Base-by-base conservation (phyloP, 495 filamentous ascomycete species). In the Alectoria sarmentosa region DNA sequence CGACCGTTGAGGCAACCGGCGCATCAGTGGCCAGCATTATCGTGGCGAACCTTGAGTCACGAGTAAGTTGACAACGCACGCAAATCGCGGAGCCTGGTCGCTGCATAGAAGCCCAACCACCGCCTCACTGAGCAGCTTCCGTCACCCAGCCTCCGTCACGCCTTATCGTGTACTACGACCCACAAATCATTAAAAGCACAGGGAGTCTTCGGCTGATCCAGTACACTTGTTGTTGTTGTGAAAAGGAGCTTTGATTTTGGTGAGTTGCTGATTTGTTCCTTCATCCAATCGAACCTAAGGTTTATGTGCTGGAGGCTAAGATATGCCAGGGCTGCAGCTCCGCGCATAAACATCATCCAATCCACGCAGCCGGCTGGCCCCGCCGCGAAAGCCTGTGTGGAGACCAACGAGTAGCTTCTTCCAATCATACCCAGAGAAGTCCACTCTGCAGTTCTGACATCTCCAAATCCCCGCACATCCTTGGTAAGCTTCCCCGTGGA, bases 41-140 rank as follows among this genome's bases (percentile, higher is more conserved):
- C 63, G 55, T 59, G 32, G 32, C 37, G 41, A 42, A 30, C 23
- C 26, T 36, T 21, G 36, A 58, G 63, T 65, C 55, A 65, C 63
- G 55, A 58, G 63, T 11, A 54, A 59, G 57, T 44, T 68, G 70
- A 72, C 70, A 72, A 55, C 70, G 69, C 70, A 72, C 63, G 60
- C 63, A 23, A 60, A 57, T 34, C 44, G 59, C 60, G 48, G 54
- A 63, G 61, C 60, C 37, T 65, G 44, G 58, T 39, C 61, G 63
- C 70, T 72, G 70, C 70, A 72, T 62, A 63, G 66, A 68, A 64
- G 66, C 70, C 70, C 62, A 68, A 72, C 68, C 57, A 67, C 63
- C 61, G 67, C 67, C 62, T 58, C 63, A 65, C 63, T 49, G n/a
- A 60, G 23, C 36, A 41, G 57, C 36, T 26, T 60, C 57, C n/a